Evolutionary conservation across 208 protist species (phyloP).

Genomic region (Blechomonas ayalai): DNA sequence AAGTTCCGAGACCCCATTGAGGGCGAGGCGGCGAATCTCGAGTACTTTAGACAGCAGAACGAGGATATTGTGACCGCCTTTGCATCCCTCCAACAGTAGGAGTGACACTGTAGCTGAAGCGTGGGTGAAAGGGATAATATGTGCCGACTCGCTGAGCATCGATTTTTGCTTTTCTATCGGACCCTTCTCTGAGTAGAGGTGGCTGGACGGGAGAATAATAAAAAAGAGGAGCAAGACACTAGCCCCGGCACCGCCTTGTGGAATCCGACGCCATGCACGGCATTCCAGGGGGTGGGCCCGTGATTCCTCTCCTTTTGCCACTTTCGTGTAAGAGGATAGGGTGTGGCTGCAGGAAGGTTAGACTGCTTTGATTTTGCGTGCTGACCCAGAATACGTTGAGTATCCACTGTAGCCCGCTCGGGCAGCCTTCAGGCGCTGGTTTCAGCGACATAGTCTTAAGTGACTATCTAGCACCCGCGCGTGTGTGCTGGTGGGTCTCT

Average conservation of each 20-base stretch:
- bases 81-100: conserved; percentile 71
- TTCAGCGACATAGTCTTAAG: too few relatives aligned
- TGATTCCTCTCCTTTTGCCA: conserved; percentile 6
- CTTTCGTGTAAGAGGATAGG: conserved; percentile 5
- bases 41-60: conserved; percentile 88
- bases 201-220: background rate
- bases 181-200: background rate
- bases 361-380: too few relatives aligned
- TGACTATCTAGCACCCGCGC: too few relatives aligned
- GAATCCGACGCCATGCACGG: too few relatives aligned
- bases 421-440: too few relatives aligned
- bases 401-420: too few relatives aligned
- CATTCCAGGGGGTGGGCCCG: background rate
- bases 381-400: too few relatives aligned
- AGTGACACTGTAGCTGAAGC: background rate
- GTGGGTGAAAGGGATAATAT: background rate
- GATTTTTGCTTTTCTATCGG: conserved; percentile 1
- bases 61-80: conserved; percentile 84
- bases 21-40: conserved; percentile 76
- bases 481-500: too few relatives aligned
- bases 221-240: conserved; percentile 12
- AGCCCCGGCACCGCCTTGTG: too few relatives aligned
- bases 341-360: background rate
- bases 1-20: conserved; percentile 88
- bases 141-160: background rate